A percentile compares a stretch with the other conserved stretches of the same genome.
phyloP scores from a whole-genome alignment of 176 grass and related monocot genomes.

The Poa annua region DNA sequence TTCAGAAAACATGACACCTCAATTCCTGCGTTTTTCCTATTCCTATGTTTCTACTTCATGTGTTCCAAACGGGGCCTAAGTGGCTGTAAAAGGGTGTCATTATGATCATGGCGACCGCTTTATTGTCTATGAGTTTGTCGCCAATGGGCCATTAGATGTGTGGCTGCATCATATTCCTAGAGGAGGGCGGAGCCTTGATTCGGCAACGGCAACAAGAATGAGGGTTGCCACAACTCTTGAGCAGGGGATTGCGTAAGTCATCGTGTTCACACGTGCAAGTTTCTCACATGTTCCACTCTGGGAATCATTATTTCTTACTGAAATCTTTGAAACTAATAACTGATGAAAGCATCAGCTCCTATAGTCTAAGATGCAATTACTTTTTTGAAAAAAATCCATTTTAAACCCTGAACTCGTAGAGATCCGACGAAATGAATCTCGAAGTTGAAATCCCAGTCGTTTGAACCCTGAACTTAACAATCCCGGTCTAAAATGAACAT shows the following conservation, averaged over 20 bases:
- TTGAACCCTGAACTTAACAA: too few species aligned
- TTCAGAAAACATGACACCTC: too few species aligned
- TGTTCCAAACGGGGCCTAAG: too few species aligned
- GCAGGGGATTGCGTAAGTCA: slow-evolving; percentile 95
- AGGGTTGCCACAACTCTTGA: slow-evolving; percentile 95
- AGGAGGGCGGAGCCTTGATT: slow-evolving; percentile 89
- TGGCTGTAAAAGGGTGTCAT: slow-evolving; percentile 89
- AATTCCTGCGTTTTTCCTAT: too few species aligned
- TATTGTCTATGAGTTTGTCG: slow-evolving; percentile 95
- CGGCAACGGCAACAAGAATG: slow-evolving; percentile 91
- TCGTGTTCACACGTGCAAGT: background rate
- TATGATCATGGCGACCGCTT: slow-evolving; percentile 97
- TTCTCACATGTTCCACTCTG: background rate
- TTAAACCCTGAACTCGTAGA: too few species aligned
- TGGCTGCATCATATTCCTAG: slow-evolving; percentile 94
- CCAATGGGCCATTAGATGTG: slow-evolving; percentile 95
- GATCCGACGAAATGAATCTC: too few species aligned
- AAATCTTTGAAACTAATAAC: background rate
- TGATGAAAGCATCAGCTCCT: background rate
- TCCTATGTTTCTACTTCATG: too few species aligned
- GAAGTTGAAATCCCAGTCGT: too few species aligned
- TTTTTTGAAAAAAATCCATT: too few species aligned
- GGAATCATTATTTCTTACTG: background rate
- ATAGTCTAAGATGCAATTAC: background rate
- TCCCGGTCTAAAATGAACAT: too few species aligned